A percentile compares a stretch with the other conserved stretches of the same genome.
phyloP scores from a whole-genome alignment of 1,284 basidiomycete species.

The Peniophora sp. region DNA sequence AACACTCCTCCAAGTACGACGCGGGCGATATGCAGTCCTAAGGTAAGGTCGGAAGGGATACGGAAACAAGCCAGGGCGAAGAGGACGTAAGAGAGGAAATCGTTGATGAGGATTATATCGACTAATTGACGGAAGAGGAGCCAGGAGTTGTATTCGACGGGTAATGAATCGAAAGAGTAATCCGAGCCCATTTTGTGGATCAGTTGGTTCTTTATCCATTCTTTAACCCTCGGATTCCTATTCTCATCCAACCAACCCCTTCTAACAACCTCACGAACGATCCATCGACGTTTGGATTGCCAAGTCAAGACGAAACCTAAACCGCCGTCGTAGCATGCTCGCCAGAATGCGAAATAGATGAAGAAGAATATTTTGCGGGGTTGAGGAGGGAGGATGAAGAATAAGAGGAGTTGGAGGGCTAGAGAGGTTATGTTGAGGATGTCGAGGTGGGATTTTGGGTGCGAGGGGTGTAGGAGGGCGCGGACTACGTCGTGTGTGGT shows the following conservation, averaged over 20 bases:
- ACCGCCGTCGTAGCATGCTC: constrained; percentile 86
- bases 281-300: constrained; percentile 92
- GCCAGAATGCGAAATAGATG: constrained; percentile 89
- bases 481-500: constrained; percentile 94
- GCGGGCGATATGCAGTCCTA: constrained; percentile 73
- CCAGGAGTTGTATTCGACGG: constrained; percentile 86
- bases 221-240: constrained; percentile 53
- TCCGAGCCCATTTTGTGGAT: constrained; percentile 91
- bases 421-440: constrained; percentile 79
- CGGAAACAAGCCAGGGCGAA: constrained; percentile 91
- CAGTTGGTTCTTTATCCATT: constrained; percentile 85
- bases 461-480: constrained; percentile 81
- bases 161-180: constrained; percentile 86
- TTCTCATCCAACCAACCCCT: constrained; percentile 84
- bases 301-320: constrained; percentile 91
- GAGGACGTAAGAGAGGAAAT: constrained; percentile 92
- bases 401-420: constrained; percentile 74
- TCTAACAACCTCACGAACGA: constrained; percentile 74
- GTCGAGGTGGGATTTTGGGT: constrained; percentile 90
- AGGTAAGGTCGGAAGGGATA: constrained; percentile 71
- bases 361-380: constrained; percentile 67
- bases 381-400: constrained; percentile 52
- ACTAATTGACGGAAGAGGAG: constrained; percentile 88
- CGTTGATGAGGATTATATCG: constrained; percentile 94
- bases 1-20: constrained; percentile 63